Evolutionary conservation across 306 rosid genomes (phyloP).

Genomic region (Fagus sylvatica): DNA sequence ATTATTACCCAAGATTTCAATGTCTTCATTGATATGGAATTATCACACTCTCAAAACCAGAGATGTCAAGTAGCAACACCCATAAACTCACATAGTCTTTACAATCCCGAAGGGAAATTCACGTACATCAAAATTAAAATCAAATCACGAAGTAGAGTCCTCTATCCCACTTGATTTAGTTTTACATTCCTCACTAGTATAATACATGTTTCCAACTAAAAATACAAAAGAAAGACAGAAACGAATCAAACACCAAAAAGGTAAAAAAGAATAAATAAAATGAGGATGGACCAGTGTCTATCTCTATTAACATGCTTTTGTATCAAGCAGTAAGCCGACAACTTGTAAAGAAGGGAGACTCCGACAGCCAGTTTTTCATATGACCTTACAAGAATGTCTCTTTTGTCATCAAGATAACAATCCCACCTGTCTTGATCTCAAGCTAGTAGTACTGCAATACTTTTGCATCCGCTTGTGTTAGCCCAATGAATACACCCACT

Average conservation of each 20-base stretch:
- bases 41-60: background rate
- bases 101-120: background rate
- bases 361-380: background rate
- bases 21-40: background rate
- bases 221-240: background rate
- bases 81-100: background rate
- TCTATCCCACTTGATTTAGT: background rate
- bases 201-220: background rate
- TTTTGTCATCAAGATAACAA: background rate
- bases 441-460: background rate
- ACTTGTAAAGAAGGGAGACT: background rate
- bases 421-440: background rate
- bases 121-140: background rate
- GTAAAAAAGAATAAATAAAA: background rate
- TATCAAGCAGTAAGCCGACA: background rate
- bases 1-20: too few relatives aligned
- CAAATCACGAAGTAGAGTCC: background rate
- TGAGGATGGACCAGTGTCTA: background rate
- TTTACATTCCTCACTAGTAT: background rate
- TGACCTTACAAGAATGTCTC: background rate
- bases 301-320: background rate
- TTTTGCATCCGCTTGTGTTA: background rate
- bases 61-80: background rate
- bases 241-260: too few relatives aligned
- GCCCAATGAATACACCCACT: conserved; percentile 8